phyloP scores from a whole-genome alignment of 129 eudicot species.

The Dittrichia graveolens region DNA sequence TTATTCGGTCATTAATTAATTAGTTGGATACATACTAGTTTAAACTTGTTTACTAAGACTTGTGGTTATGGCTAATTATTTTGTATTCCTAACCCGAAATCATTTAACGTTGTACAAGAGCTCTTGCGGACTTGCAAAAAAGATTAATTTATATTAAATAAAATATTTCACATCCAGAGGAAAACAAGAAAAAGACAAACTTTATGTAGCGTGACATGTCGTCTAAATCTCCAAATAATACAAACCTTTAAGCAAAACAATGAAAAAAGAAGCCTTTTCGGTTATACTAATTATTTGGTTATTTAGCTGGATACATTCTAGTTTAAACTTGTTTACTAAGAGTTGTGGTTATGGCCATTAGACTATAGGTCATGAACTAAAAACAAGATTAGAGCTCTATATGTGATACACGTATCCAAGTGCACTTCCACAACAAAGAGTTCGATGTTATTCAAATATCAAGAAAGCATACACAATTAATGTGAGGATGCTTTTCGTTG shows the following conservation, averaged over 20 bases:
- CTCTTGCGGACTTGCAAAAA: background rate
- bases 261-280: background rate
- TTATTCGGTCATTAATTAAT: too few species aligned
- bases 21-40: too few species aligned
- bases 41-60: too few species aligned
- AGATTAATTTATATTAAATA: background rate
- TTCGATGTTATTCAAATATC: too few species aligned
- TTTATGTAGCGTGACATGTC: background rate
- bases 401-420: too few species aligned
- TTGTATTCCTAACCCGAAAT: background rate
- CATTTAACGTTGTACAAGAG: background rate
- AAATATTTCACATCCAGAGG: background rate
- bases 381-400: too few species aligned
- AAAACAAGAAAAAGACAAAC: background rate
- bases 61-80: too few species aligned
- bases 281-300: background rate
- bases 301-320: background rate
- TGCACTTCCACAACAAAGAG: too few species aligned
- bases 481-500: too few species aligned
- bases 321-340: background rate
- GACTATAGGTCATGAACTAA: too few species aligned
- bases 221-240: background rate
- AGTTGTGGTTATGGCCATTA: background rate
- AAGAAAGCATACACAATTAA: too few species aligned
- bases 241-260: too few species aligned